Percentiles rank a stretch among this genome's conserved stretches.
Evolutionary conservation across 2,329 filamentous ascomycete genomes (phyloP).

Genomic region (Chrysosporium queenslandicum): DNA sequence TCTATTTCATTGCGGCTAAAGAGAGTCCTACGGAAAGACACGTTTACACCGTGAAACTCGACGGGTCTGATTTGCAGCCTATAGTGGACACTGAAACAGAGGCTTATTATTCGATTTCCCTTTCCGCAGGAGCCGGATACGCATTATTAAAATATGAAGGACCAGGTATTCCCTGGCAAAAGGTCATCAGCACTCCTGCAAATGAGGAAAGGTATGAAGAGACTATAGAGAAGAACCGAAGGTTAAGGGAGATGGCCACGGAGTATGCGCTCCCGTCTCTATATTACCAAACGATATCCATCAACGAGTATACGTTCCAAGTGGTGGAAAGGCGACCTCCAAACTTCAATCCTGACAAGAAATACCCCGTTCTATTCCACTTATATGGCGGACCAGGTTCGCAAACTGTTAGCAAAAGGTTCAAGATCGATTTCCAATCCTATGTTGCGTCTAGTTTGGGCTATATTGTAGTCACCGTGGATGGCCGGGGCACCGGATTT

Average conservation of each 20-base stretch:
- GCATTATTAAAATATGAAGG: constrained; percentile 76
- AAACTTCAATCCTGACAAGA: constrained; percentile 71
- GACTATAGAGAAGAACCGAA: constrained; percentile 66
- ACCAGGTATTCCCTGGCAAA: constrained; percentile 81
- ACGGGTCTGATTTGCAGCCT: constrained; percentile 61
- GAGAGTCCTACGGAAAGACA: constrained; percentile 83
- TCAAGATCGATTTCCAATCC: constrained; percentile 77
- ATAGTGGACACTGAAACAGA: constrained; percentile 64
- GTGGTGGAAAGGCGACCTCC: constrained; percentile 78
- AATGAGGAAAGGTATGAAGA: constrained; percentile 55
- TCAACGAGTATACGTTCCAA: constrained; percentile 64
- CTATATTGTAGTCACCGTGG: constrained; percentile 90
- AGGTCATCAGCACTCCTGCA: constrained; percentile 67
- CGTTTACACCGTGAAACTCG: constrained; percentile 77
- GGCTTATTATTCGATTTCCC: constrained; percentile 72
- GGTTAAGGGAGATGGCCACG: constrained; percentile 57
- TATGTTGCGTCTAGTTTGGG: constrained; percentile 77
- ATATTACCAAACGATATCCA: constrained; percentile 72
- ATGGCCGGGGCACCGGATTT: constrained; percentile 85
- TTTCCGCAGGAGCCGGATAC: constrained; percentile 73
- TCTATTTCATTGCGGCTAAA: constrained; percentile 84
- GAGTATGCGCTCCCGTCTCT: constrained; percentile 73
- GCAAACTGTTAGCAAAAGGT: constrained; percentile 71
- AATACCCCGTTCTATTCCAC: constrained; percentile 89
- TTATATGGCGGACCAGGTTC: constrained; percentile 94